Base-by-base conservation (phyloP, 2,329 filamentous ascomycete species). In the Escovopsis sp. region DNA sequence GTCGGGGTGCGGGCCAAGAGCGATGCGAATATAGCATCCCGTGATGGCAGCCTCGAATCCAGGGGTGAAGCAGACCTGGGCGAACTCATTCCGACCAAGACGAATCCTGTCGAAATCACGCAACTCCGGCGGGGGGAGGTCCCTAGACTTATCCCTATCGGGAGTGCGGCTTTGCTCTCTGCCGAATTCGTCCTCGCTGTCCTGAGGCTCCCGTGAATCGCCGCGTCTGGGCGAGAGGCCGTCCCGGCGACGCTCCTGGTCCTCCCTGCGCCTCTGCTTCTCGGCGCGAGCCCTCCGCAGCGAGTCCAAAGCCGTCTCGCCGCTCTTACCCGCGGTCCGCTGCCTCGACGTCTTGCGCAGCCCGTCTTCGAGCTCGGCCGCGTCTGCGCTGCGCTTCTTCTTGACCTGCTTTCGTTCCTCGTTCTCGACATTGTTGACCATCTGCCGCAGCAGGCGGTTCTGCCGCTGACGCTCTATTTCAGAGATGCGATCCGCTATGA, bases 51-150 rank as follows among this genome's bases (percentile, higher is more conserved):
- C 63, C 37, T 93, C 82, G 45, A 98, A 94, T 4, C 79, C 79
- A 10, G 90, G 90, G 46, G 87, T 88, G 62, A 93, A 94, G 66
- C 86, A 94, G 37, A 94, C 80, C 49, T 88, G 76, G 6, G 81
- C 79, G 54, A 98, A 94, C 50, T 86, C 82, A 45, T 73, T 80
- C 42, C 90, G 75, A 34, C 87, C 84, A 39, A 98, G 72, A 38
- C 85, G 76, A 35, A 88, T 74, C 34, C 83, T 75, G 51, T 96
- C 81, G 44, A 88, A 76, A 54, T 96, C 85, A n/a, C 69, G 70
- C 15, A 94, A 63, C 26, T 80, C 75, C 2, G 82, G 75, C 18
- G 76, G 78, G 12, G 74, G 72, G 19, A 90, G 62, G 27, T 80
- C 74, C 4, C 82, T 78, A 18, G 74, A 72, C 11, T 69, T 68